Base-by-base conservation (phyloP, 1,284 basidiomycete species). In the Albatrellus sp. region DNA sequence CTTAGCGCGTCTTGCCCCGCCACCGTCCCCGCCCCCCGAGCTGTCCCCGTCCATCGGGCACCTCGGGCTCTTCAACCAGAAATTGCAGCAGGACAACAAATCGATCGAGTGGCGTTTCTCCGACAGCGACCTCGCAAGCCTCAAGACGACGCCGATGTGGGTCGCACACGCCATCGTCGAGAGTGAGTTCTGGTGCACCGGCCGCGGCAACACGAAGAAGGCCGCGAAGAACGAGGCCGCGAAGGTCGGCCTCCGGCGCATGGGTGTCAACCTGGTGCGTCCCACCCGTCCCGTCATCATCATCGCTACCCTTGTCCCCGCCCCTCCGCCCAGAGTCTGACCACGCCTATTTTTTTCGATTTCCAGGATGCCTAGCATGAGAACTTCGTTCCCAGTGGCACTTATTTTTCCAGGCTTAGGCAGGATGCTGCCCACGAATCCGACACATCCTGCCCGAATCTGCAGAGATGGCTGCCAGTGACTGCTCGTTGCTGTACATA, bases 61-160 rank as follows among this genome's bases (percentile, higher is more conserved):
- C 56, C 69, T 87, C 5, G 75, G 80, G 19, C 61, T 86, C 37
- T 85, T 87, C 67, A 87, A 87, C 55, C 82, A 86, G 60, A 64
- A 72, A 45, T 55, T 86, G 43, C 77, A 80, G 60, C 80, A 75
- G 60, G 53, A 56, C 30, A 67, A 65, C 53, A 67, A 65, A 46
- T 55, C 59, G 37, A 69, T 86, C 45, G 82, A 87, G 60, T 87
- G 84, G 83, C 59, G 71, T 13, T 84, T 77, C 53, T 60, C 67
- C 28, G 72, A 75, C 45, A 64, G 60, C 35, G 57, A 53, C n/a
- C 60, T 61, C 44, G 61, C 64, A 43, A 64, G 63, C 20, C 73
- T 68, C 31, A 72, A 67, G 56, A 71, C 73, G 14, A 86, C 82
- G 16, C 81, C 84, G 5, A 70, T 83, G 48, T 87, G 83, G 84